Conservation (phyloP, 2,329 filamentous ascomycete species). For the Phyllosticta citribraziliensis region DNA sequence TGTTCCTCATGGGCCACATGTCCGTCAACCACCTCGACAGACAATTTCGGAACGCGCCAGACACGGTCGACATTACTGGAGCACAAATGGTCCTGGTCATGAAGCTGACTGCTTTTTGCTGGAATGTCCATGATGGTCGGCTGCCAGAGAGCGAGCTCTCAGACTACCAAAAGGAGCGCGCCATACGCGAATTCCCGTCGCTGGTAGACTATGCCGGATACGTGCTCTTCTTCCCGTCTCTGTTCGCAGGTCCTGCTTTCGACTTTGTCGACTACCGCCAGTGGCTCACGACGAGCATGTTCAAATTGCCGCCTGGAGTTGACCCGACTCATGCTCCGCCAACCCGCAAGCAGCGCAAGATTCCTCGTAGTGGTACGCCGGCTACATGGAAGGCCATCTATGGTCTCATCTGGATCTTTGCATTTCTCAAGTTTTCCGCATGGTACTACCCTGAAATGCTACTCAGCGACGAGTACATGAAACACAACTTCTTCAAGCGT, state of each 20-base stretch:
- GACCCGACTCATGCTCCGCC: slow-evolving; percentile 78
- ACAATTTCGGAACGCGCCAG: slow-evolving; percentile 58
- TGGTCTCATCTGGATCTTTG: slow-evolving; percentile 69
- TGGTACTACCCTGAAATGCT: slow-evolving; percentile 57
- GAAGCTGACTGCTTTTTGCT: slow-evolving; percentile 94
- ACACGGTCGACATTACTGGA: slow-evolving; percentile 75
- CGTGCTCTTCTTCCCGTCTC: slow-evolving; percentile 85
- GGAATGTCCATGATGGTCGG: slow-evolving; percentile 92
- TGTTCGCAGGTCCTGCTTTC: slow-evolving; percentile 85
- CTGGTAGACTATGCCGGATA: slow-evolving; percentile 80
- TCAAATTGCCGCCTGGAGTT: slow-evolving; percentile 70
- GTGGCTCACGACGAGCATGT: slow-evolving; percentile 93
- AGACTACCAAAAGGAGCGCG: slow-evolving; percentile 74
- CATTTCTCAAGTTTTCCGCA: slow-evolving; percentile 63
- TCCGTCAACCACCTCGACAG: slow-evolving; percentile 79
- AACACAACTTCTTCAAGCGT: slow-evolving; percentile 59
- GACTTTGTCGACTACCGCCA: slow-evolving; percentile 87
- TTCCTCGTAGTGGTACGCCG: slow-evolving; percentile 80
- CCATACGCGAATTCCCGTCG: slow-evolving; percentile 62
- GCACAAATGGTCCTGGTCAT: slow-evolving; percentile 98
- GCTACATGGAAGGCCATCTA: slow-evolving; percentile 64
- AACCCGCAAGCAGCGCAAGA: slow-evolving; percentile 81
- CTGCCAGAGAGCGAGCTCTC: slow-evolving; percentile 71
- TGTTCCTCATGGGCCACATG: slow-evolving; percentile 93
- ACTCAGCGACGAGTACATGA: slow-evolving; percentile 55